Evolutionary conservation across 192 early-diverging fungal genomes (phyloP), one percentile per base, ranked within the genome.

Genomic region (Coemansia sp.): DNA sequence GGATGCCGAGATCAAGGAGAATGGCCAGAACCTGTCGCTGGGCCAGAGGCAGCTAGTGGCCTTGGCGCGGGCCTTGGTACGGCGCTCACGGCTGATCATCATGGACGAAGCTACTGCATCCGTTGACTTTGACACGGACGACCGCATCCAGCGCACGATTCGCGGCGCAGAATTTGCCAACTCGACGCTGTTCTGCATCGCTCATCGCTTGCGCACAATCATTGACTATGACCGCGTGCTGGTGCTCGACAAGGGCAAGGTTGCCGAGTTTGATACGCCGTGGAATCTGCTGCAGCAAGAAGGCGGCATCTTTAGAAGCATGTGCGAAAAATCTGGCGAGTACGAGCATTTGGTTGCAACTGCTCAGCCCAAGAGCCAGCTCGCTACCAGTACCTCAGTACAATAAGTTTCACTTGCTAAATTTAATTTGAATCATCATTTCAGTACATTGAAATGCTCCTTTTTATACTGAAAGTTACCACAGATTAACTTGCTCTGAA

Each of bases 101-200:
- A 77, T 94, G 80, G 92, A 95, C 69, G 93, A 94, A 68, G 93
- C 94, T 0, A 95, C 95, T 0, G 94, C 92, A 2, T 88, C 85
- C 13, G 92, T 95, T 3, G 95, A 98, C 70, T 87, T 89, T 72
- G 84, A 87, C 58, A 95, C 93, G 0, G 96, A 98, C 67, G n/a
- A n/a, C n/a, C n/a, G n/a, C n/a, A n/a, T n/a, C n/a, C n/a, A n/a
- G n/a, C n/a, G n/a, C n/a, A n/a, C 94, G 0, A 95, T 98, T 59
- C 89, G 93, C 33, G 67, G 77, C 31, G 86, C 89, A 59, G 84
- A 88, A 55, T 92, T 94, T 74, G 74, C 78, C 36, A 70, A 88
- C 48, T 85, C 88, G 4, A 92, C 96, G 0, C 69, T 98, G 35
- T 70, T 98, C 23, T 90, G 88, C 53, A 93, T 98, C 71, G 96